A percentile compares a stretch with the other conserved stretches of the same genome.
Evolutionary conservation across 495 filamentous ascomycete genomes (phyloP).

Genomic region (Hypoxylon rickii): DNA sequence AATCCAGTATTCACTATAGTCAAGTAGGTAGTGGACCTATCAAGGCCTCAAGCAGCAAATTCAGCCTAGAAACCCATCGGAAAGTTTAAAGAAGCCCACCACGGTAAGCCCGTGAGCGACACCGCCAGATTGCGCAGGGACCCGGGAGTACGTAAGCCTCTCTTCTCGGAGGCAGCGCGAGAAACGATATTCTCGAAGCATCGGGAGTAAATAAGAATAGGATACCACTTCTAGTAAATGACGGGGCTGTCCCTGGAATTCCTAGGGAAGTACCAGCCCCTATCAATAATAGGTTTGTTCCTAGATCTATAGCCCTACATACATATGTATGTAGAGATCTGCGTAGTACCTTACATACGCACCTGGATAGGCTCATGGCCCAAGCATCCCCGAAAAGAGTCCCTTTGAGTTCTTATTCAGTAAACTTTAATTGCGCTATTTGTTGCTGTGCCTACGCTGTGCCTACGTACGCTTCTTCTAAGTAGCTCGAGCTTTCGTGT

Average conservation of each 20-base stretch:
- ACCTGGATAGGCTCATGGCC: too few species aligned
- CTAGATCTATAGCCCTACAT: background rate
- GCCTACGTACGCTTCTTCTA: slow-evolving; percentile 18
- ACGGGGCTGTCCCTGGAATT: background rate
- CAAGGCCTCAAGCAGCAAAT: background rate
- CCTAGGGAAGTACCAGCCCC: background rate
- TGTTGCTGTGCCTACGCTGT: background rate
- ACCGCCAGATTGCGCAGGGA: slow-evolving; percentile 17
- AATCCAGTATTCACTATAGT: background rate
- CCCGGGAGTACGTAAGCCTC: too few species aligned
- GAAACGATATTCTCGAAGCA: background rate
- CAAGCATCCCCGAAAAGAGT: background rate
- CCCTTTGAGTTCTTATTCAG: slow-evolving; percentile 1
- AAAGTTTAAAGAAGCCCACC: background rate
- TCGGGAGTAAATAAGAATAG: background rate
- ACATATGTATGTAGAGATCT: too few species aligned
- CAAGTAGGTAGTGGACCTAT: background rate
- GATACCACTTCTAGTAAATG: too few species aligned
- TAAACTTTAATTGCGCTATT: slow-evolving; percentile 18
- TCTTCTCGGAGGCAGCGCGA: too few species aligned
- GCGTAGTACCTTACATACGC: too few species aligned
- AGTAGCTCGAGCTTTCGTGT: too few species aligned
- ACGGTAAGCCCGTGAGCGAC: slow-evolving; percentile 1
- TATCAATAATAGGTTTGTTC: background rate
- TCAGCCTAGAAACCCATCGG: too few species aligned